Evolutionary conservation across 495 filamentous ascomycete genomes (phyloP), one percentile per base, ranked within the genome.

Genomic region (Penicillium coprophilum): DNA sequence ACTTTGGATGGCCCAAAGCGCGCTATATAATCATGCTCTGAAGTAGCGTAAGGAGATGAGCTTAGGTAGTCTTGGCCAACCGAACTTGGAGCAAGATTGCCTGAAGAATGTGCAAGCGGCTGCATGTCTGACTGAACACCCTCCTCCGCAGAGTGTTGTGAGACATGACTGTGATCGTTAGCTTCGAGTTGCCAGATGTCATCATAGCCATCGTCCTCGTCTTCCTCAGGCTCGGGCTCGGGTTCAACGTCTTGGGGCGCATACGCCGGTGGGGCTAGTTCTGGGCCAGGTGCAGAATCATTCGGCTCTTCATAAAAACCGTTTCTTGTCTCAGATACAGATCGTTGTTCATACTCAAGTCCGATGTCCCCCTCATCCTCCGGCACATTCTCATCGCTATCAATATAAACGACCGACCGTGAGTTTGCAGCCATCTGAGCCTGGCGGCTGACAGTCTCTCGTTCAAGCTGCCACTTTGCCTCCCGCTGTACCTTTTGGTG

Each of bases 151-250:
- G 56, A 67, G 6, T 58, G 64, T 32, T 67, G 58, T 6, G 71
- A 70, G 21, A 69, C 24, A 15, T 67, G 53, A 21, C 68, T 71
- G 47, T 70, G 62, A 28, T 74, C 70, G 11, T 66, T 65, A 27
- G 76, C 76, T 56, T 79, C 74, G 59, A 70, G 65, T 55, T 77
- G 76, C 76, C 76, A 79, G 21, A 77, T 77, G 48, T 78, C 73
- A 56, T 69, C 72, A 48, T 69, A 71, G 1, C 63, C 73, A 46
- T 71, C 72, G 6, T 71, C 70, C 12, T 69, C 71, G 13, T 66
- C 69, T 13, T 56, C 48, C 19, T 44, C 4, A 17, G 32, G 13
- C 28, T 57, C 64, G 7, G 54, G 40, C 23, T 62, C 56, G 30
- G 23, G 39, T 5, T 56, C 46, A 7, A 27, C 39, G 30, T 43